These are phyloP conservation scores for Hypoxylon fragiforme DNA, from an alignment of 495 filamentous ascomycete species.

Conservation along the genomic window DNA sequence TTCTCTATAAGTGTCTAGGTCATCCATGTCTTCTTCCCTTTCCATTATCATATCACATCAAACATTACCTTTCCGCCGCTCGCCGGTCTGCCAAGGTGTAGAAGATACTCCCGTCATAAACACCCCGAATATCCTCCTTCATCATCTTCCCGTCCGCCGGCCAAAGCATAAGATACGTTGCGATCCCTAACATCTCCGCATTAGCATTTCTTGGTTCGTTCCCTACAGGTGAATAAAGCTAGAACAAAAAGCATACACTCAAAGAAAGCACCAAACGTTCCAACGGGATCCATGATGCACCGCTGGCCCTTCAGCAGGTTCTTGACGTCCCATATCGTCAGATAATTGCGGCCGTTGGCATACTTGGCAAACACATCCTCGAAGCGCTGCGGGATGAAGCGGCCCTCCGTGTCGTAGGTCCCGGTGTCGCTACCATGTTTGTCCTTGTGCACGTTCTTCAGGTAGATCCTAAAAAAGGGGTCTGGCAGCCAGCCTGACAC, in stretches of 20 bases:
- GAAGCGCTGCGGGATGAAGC: conserved; percentile 58
- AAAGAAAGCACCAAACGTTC: conserved; percentile 44
- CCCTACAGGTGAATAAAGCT: background rate
- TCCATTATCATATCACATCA: conserved; percentile 14
- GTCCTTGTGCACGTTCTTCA: conserved; percentile 55
- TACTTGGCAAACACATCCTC: conserved; percentile 63
- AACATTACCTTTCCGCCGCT: background rate
- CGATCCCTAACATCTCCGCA: conserved; percentile 42
- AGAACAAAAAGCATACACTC: conserved; percentile 38
- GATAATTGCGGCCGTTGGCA: conserved; percentile 37
- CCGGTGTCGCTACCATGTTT: conserved; percentile 62
- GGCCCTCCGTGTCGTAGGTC: conserved; percentile 57
- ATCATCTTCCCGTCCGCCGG: conserved; percentile 35
- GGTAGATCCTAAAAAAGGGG: conserved; percentile 57
- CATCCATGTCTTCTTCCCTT: background rate
- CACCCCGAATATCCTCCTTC: conserved; percentile 38
- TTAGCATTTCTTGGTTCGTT: background rate
- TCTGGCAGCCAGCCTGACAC: conserved; percentile 46
- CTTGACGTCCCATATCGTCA: conserved; percentile 40
- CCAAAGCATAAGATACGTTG: conserved; percentile 52
- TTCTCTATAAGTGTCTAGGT: too few relatives aligned
- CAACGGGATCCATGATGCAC: conserved; percentile 50
- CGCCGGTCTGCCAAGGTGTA: conserved; percentile 34
- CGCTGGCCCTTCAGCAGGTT: conserved; percentile 47
- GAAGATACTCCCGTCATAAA: conserved; percentile 48